Conservation (phyloP, 257 asterid species). For the Solanum dulcamara region DNA sequence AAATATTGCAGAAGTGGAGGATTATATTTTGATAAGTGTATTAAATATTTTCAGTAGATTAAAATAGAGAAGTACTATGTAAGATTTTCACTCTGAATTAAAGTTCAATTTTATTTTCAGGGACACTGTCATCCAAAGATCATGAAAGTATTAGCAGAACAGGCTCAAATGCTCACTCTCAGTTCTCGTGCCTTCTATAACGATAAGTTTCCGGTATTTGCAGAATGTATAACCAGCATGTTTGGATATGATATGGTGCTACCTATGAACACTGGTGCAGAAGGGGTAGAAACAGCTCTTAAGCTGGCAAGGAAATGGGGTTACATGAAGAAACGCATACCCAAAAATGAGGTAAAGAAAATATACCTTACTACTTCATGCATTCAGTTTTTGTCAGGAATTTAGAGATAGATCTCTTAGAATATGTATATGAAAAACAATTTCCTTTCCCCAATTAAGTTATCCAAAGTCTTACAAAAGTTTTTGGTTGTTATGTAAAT, state of each 20-base stretch:
- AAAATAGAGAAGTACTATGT: background rate
- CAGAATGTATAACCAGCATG: conserved; percentile 62
- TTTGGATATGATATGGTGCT: conserved; percentile 91
- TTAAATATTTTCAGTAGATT: background rate
- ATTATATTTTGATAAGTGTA: background rate
- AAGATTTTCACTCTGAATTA: background rate
- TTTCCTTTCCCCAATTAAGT: background rate
- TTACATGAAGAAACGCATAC: conserved; percentile 63
- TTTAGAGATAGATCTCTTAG: background rate
- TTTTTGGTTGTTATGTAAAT: background rate
- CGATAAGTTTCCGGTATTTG: conserved; percentile 71
- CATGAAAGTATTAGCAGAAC: conserved; percentile 67
- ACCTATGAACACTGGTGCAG: conserved; percentile 98
- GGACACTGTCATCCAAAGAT: conserved; percentile 98
- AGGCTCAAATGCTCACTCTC: conserved; percentile 81
- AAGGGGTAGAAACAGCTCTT: conserved; percentile 96
- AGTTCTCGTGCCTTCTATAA: conserved; percentile 95
- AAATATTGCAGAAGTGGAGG: background rate
- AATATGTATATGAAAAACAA: background rate
- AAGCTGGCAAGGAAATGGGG: conserved; percentile 97
- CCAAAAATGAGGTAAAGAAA: conserved; percentile 62
- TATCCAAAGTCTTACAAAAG: background rate
- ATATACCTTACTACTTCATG: background rate
- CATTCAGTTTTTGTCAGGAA: background rate
- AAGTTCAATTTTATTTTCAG: conserved; percentile 26